Percentiles rank a stretch among this genome's conserved stretches.
phyloP scores from a whole-genome alignment of 2,329 filamentous ascomycete genomes.

The Rugonectria rugulosa region DNA sequence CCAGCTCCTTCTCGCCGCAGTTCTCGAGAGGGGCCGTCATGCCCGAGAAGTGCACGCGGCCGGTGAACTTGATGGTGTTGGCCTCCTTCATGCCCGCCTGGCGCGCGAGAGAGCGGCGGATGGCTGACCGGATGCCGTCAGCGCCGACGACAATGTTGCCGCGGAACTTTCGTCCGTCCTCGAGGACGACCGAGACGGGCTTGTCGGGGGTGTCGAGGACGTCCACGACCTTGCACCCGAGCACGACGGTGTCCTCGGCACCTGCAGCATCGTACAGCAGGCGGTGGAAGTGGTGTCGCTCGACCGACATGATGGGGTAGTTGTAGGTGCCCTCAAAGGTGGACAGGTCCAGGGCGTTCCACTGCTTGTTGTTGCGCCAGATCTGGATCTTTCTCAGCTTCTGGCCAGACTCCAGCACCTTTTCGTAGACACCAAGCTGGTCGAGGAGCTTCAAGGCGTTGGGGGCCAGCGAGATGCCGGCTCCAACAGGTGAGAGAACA shows the following conservation, averaged over 20 bases:
- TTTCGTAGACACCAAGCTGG: slow-evolving; percentile 15
- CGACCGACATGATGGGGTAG: slow-evolving; percentile 17
- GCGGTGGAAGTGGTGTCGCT: slow-evolving; percentile 16
- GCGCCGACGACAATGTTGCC: slow-evolving; percentile 16
- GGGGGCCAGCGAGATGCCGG: slow-evolving; percentile 18
- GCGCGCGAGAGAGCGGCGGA: slow-evolving; percentile 12
- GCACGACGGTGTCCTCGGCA: slow-evolving; percentile 2
- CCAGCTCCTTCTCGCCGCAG: slow-evolving; percentile 10
- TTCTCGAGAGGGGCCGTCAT: slow-evolving; percentile 17
- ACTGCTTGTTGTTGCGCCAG: slow-evolving; percentile 19
- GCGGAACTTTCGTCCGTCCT: slow-evolving; percentile 14
- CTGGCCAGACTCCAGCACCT: slow-evolving; percentile 15
- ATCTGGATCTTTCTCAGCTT: slow-evolving; percentile 19
- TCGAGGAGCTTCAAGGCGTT: slow-evolving; percentile 19
- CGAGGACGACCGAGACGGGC: slow-evolving; percentile 9
- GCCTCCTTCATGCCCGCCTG: slow-evolving; percentile 16
- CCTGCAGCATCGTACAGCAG: slow-evolving; percentile 18
- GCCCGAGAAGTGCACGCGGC: slow-evolving; percentile 17
- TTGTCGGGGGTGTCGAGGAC: slow-evolving; percentile 6
- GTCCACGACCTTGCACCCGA: slow-evolving; percentile 15
- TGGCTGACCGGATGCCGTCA: slow-evolving; percentile 18
- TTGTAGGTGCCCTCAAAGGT: slow-evolving; percentile 15
- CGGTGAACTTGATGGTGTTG: slow-evolving; percentile 18
- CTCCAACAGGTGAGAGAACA: slow-evolving; percentile 10
- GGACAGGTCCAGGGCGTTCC: slow-evolving; percentile 15